Evolutionary conservation across 805 yeast genomes (phyloP).

Genomic region (Lipomyces orientalis): DNA sequence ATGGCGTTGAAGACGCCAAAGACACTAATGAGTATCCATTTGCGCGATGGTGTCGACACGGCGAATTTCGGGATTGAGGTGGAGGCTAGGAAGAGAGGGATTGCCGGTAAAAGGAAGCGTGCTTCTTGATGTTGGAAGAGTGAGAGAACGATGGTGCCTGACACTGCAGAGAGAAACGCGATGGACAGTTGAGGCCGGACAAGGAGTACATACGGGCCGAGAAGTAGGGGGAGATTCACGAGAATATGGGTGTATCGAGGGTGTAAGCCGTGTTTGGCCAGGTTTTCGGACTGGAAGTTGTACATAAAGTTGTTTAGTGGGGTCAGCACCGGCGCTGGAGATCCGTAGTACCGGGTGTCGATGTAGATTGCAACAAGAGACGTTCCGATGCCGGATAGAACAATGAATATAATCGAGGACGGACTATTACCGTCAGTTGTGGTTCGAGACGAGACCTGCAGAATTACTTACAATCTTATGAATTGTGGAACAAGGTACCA

Average conservation of each 20-base stretch:
- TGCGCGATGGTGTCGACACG: constrained; percentile 35
- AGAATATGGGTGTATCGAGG: constrained; percentile 74
- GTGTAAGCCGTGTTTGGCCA: constrained; percentile 83
- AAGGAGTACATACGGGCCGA: constrained; percentile 75
- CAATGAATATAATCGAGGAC: constrained; percentile 13
- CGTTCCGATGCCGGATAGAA: constrained; percentile 19
- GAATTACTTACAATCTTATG: constrained; percentile 20
- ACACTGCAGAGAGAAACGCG: constrained; percentile 53
- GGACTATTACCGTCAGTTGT: constrained; percentile 19
- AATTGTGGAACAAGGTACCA: constrained; percentile 26
- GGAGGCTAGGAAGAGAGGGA: constrained; percentile 62
- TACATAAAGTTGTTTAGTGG: constrained; percentile 80
- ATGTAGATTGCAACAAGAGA: constrained; percentile 19
- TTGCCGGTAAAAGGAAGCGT: constrained; percentile 79
- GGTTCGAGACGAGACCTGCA: neutral
- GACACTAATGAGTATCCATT: constrained; percentile 29
- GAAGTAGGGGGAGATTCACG: constrained; percentile 75
- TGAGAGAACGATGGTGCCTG: constrained; percentile 70
- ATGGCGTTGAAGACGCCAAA: constrained; percentile 72
- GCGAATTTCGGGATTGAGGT: constrained; percentile 30
- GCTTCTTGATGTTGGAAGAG: constrained; percentile 89
- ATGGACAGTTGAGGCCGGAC: constrained; percentile 44
- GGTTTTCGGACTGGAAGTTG: constrained; percentile 63
- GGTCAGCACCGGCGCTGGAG: constrained; percentile 55
- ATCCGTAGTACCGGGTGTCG: constrained; percentile 33